Evolutionary conservation across 257 asterid genomes (phyloP).

Genomic region (Lantana camara): DNA sequence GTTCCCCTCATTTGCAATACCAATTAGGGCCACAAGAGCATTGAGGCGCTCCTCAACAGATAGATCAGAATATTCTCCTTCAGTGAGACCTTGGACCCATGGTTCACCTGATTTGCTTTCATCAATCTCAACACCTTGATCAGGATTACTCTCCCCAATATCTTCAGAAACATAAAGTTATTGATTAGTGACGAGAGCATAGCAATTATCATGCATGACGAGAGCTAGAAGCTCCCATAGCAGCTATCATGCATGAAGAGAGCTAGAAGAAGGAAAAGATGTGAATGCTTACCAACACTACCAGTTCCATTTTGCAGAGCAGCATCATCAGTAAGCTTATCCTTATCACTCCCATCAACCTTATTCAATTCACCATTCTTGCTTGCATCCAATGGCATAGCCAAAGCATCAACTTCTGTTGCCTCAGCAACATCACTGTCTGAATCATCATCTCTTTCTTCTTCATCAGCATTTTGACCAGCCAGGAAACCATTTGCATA

Average conservation of each 20-base stretch:
- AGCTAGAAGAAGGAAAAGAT: constrained; percentile 10
- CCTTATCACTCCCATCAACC: constrained; percentile 46
- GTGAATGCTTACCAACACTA: constrained; percentile 48
- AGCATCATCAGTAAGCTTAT: constrained; percentile 44
- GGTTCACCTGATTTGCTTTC: constrained; percentile 88
- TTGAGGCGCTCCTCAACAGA: constrained; percentile 95
- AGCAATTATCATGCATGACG: constrained; percentile 13
- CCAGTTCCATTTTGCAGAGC: constrained; percentile 44
- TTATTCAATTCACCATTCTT: constrained; percentile 48
- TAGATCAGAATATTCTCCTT: constrained; percentile 94
- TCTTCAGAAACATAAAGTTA: constrained; percentile 39
- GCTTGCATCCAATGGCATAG: constrained; percentile 53
- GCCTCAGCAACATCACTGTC: constrained; percentile 89
- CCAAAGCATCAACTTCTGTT: constrained; percentile 77
- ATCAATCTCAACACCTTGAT: constrained; percentile 81
- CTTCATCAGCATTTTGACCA: constrained; percentile 87
- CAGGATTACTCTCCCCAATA: constrained; percentile 41
- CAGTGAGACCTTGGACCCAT: constrained; percentile 95
- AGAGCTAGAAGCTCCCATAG: constrained; percentile 3
- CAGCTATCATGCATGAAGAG: too few relatives aligned
- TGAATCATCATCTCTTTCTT: constrained; percentile 93
- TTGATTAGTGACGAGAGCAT: constrained; percentile 19
- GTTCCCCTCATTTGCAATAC: constrained; percentile 97
- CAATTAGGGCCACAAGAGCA: constrained; percentile 85
- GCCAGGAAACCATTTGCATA: constrained; percentile 79